Evolutionary conservation across 2,329 filamentous ascomycete species (phyloP), one percentile per base, ranked within the genome.

Genomic region (Helicocarpus griseus): DNA sequence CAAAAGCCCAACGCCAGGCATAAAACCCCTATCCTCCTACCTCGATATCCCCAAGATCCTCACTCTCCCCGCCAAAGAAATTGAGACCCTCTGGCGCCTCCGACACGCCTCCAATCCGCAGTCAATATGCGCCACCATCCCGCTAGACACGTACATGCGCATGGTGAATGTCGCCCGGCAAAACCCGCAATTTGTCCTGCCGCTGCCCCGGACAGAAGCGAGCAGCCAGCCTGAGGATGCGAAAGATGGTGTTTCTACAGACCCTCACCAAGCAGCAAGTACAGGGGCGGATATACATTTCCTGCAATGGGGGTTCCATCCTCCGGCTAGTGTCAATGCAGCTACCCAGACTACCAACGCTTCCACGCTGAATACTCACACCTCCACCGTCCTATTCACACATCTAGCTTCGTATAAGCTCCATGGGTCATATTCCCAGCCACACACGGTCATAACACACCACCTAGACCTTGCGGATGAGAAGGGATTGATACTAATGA

Each of bases 401-500:
- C 87, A 93, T 63, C 77, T 98, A 29, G 91, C 88, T 14, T 89
- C 96, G 66, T 98, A 86, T 74, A 96, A 97, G 76, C 73, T 88
- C 53, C 79, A 91, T 48, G 90, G 90, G 48, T 87, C 95, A 68
- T 98, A 83, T 64, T 89, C 89, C 41, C 82, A 86, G 68, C 90
- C 93, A 44, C 93, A 98, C 65, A 98, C 93, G 0, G 96, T 89
- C 2, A 76, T 97, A 51, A 96, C 91, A 38, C 89, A 97, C 69
- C 88, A 98, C 69, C 73, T 85, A 14, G 93, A 98, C 68, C 72
- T 96, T 2, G 80, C 80, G 0, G 75, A 78, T 53, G 79, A 82
- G 8, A 87, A 89, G 61, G 87, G 83, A 4, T 63, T 97, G 24
- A 89, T 96, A 13, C 73, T 98, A 56, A 85, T 96, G 75, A 86